phyloP scores from a whole-genome alignment of 768 basidiomycete species.

The Auriscalpium microsporum region DNA sequence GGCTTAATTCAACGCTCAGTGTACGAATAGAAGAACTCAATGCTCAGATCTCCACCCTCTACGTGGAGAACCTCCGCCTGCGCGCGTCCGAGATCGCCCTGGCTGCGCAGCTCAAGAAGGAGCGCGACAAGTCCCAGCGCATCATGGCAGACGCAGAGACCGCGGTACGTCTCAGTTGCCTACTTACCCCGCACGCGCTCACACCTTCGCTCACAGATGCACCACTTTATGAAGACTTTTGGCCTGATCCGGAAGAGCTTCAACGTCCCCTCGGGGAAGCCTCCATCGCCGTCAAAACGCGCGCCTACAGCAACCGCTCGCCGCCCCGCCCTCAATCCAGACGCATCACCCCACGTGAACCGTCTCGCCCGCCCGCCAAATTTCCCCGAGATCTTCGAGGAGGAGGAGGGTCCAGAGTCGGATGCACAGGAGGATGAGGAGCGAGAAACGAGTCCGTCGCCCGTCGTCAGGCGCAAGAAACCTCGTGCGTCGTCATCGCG shows the following conservation, averaged over 20 bases:
- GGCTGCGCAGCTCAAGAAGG: conserved; percentile 66
- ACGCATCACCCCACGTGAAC: conserved; percentile 39
- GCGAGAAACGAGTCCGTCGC: conserved; percentile 28
- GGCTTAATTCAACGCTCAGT: conserved; percentile 80
- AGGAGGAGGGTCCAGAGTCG: conserved; percentile 46
- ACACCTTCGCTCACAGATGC: conserved; percentile 2
- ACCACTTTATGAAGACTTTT: conserved; percentile 52
- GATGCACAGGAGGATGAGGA: conserved; percentile 36
- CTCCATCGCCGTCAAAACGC: conserved; percentile 37
- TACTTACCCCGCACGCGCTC: neutral
- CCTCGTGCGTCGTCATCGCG: conserved; percentile 35
- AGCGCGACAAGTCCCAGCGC: conserved; percentile 67
- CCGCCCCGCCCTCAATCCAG: conserved; percentile 35
- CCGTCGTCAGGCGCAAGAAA: conserved; percentile 37
- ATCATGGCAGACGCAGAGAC: conserved; percentile 66
- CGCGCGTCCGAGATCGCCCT: conserved; percentile 76
- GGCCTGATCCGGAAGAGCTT: conserved; percentile 55
- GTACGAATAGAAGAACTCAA: conserved; percentile 80
- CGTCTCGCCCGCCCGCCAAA: conserved; percentile 60
- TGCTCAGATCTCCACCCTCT: conserved; percentile 71
- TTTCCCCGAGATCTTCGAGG: conserved; percentile 59
- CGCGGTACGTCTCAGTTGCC: conserved; percentile 43
- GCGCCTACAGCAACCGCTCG: conserved; percentile 32
- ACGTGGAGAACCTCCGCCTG: conserved; percentile 75
- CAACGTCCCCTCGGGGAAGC: conserved; percentile 30